Evolutionary conservation across 1,139 yeast species (phyloP).

Genomic region (Pichia terricola): DNA sequence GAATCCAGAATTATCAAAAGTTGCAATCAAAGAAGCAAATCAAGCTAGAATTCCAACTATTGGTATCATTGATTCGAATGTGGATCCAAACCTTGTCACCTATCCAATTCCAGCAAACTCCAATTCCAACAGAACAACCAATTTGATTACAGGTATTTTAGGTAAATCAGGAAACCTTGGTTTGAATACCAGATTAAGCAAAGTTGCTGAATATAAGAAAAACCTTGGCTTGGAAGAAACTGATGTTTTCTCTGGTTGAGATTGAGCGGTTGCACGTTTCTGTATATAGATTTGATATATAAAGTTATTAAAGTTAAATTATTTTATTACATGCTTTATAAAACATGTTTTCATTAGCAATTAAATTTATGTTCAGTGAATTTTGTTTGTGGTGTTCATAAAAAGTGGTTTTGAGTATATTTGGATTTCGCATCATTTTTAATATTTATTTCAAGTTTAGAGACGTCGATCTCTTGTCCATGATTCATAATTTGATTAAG

Average conservation of each 20-base stretch:
- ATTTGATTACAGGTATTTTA: constrained; percentile 71
- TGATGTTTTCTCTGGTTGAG: constrained; percentile 6
- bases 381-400: too few relatives aligned
- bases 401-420: too few relatives aligned
- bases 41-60: constrained; percentile 83
- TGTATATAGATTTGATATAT: too few relatives aligned
- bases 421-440: too few relatives aligned
- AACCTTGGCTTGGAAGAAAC: constrained; percentile 17
- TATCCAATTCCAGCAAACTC: constrained; percentile 96
- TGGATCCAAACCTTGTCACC: constrained; percentile 81
- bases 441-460: too few relatives aligned
- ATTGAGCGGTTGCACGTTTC: too few relatives aligned
- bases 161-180: constrained; percentile 84
- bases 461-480: too few relatives aligned
- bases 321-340: too few relatives aligned
- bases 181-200: constrained; percentile 41
- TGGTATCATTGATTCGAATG: constrained; percentile 88
- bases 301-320: too few relatives aligned
- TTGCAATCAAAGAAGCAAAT: constrained; percentile 74
- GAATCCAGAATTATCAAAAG: constrained; percentile 83
- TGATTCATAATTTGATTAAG: too few relatives aligned
- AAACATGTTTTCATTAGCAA: too few relatives aligned
- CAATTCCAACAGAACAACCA: constrained; percentile 77
- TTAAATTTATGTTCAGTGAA: too few relatives aligned
- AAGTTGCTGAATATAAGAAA: constrained; percentile 28